A percentile compares a stretch with the other conserved stretches of the same genome.
Conservation (phyloP, 352 stramenopile genomes). For the Phytopythium delawarense region DNA sequence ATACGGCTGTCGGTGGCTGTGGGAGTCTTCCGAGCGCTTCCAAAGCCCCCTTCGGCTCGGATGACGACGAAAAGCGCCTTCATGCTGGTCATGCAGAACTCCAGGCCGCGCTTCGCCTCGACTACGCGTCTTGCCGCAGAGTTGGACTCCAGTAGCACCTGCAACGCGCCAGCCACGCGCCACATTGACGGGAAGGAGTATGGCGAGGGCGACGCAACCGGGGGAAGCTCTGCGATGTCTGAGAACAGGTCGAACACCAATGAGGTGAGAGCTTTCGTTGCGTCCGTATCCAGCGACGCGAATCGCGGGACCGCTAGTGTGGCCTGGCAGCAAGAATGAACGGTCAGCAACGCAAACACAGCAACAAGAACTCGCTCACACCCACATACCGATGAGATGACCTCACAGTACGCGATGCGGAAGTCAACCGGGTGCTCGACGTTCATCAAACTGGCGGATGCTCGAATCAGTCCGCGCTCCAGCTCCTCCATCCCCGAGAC, state of each 20-base stretch:
- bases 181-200: constrained; percentile 1
- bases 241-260: constrained; percentile 35
- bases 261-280: constrained; percentile 23
- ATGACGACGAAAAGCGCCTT: constrained; percentile 44
- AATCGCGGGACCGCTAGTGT: constrained; percentile 4
- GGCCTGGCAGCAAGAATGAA: neutral
- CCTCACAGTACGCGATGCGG: constrained; percentile 30
- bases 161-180: constrained; percentile 28
- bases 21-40: constrained; percentile 17
- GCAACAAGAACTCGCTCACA: neutral
- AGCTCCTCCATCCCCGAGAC: neutral
- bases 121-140: constrained; percentile 22
- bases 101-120: constrained; percentile 28
- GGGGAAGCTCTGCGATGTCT: constrained; percentile 19
- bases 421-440: constrained; percentile 30
- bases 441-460: constrained; percentile 17
- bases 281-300: constrained; percentile 11
- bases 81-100: constrained; percentile 28
- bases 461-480: neutral
- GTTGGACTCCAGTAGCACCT: constrained; percentile 32
- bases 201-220: neutral
- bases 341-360: neutral
- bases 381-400: constrained; percentile 26
- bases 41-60: constrained; percentile 47
- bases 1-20: constrained; percentile 4